Evolutionary conservation across 208 protist species (phyloP).

Genomic region (Porcisia hertigi): DNA sequence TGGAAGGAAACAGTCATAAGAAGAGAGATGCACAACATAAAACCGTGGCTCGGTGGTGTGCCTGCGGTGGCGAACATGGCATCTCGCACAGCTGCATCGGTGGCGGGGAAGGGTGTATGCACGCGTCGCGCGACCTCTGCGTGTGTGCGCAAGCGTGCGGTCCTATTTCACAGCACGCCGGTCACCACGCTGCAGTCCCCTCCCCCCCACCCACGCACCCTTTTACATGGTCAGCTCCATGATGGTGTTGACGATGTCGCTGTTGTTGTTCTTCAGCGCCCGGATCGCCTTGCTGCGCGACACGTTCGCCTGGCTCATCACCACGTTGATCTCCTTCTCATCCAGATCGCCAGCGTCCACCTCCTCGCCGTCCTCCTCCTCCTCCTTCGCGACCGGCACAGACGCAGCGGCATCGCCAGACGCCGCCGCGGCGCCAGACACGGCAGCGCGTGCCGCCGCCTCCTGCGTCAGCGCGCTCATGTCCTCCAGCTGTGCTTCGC

Average conservation of each 20-base stretch:
- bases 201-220: too few species aligned
- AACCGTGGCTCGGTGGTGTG: too few species aligned
- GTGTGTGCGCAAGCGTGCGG: too few species aligned
- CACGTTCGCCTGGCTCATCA: constrained; percentile 78
- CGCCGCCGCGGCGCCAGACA: constrained; percentile 43
- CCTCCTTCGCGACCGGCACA: constrained; percentile 32
- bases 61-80: too few species aligned
- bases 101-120: too few species aligned
- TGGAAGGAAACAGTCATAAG: too few species aligned
- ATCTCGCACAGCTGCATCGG: too few species aligned
- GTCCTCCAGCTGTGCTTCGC: constrained; percentile 97
- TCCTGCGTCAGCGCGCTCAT: constrained; percentile 58
- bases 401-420: constrained; percentile 28
- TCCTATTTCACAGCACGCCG: too few species aligned
- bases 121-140: too few species aligned
- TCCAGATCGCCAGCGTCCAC: constrained; percentile 60
- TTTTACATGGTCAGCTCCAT: constrained; percentile 83
- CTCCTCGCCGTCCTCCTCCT: constrained; percentile 56
- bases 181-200: too few species aligned
- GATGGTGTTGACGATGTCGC: constrained; percentile 89
- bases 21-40: too few species aligned
- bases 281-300: constrained; percentile 78
- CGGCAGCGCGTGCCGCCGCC: constrained; percentile 66
- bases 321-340: constrained; percentile 88
- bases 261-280: constrained; percentile 86